Conservation (phyloP, 2,329 filamentous ascomycete genomes). For the Fusarium sp. region DNA sequence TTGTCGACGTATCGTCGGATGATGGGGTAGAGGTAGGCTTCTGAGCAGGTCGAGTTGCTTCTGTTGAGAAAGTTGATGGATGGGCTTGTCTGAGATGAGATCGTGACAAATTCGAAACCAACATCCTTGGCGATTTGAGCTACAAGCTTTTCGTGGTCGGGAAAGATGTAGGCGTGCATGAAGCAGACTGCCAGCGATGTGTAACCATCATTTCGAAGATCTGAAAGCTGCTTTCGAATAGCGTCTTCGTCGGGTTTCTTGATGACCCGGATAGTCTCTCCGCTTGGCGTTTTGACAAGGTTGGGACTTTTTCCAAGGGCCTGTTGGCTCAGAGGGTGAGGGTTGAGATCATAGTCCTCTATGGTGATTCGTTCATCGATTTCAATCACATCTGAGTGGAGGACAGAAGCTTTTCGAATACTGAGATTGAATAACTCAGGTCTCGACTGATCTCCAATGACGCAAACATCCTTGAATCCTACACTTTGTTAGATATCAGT, state of each 20-base stretch:
- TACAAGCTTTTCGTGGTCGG: constrained; percentile 81
- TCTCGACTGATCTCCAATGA: constrained; percentile 78
- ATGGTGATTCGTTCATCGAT: constrained; percentile 79
- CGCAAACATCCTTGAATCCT: constrained; percentile 75
- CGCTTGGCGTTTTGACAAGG: constrained; percentile 65
- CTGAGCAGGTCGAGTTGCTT: constrained; percentile 76
- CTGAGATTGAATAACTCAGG: constrained; percentile 79
- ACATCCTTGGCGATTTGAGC: constrained; percentile 79
- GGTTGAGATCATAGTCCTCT: constrained; percentile 77
- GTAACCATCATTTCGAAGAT: constrained; percentile 73
- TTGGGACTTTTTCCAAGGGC: constrained; percentile 50
- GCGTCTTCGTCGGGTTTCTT: constrained; percentile 62
- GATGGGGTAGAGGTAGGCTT: constrained; percentile 78
- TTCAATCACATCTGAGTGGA: constrained; percentile 77
- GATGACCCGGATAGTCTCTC: constrained; percentile 74
- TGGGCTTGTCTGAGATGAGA: constrained; percentile 75
- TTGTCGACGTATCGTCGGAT: constrained; percentile 76
- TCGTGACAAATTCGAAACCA: constrained; percentile 76
- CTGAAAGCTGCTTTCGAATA: constrained; percentile 68
- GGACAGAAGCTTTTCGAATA: constrained; percentile 73
- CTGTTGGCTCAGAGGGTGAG: constrained; percentile 63
- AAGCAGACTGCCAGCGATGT: constrained; percentile 85
- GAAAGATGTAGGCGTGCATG: constrained; percentile 90
- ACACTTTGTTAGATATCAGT: neutral
- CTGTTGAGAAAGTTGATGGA: constrained; percentile 79